phyloP scores from a whole-genome alignment of 106 monocot species.

The Allium cepa region DNA sequence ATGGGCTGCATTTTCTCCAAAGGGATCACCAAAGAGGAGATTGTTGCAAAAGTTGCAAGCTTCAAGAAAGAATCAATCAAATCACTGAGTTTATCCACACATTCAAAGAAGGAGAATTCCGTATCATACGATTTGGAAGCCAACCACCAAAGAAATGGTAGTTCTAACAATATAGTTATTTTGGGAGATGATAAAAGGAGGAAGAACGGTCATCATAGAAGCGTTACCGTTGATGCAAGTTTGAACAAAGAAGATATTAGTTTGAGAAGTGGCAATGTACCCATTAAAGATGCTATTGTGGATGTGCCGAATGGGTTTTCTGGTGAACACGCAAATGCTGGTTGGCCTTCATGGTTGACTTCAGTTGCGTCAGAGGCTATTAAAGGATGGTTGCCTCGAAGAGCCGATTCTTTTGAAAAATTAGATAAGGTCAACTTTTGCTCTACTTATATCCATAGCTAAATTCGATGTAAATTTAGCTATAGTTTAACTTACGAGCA shows the following conservation, averaged over 20 bases:
- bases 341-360: conserved; percentile 76
- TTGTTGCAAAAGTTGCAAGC: neutral
- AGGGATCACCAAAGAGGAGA: conserved; percentile 16
- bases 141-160: neutral
- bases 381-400: conserved; percentile 71
- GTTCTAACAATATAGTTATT: neutral
- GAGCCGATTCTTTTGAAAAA: conserved; percentile 59
- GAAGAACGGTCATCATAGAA: conserved; percentile 4
- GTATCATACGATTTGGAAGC: neutral
- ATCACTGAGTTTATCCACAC: conserved; percentile 1
- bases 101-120: conserved; percentile 5
- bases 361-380: conserved; percentile 53
- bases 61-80: conserved; percentile 9
- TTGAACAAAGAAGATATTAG: neutral
- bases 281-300: neutral
- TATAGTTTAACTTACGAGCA: neutral
- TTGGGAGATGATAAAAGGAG: conserved; percentile 13
- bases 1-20: conserved; percentile 42
- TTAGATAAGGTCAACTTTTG: conserved; percentile 44
- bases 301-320: conserved; percentile 37
- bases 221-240: conserved; percentile 15
- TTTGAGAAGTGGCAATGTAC: neutral
- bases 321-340: conserved; percentile 46
- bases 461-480: neutral
- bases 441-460: neutral